Conservation (phyloP, 805 yeast species). For the Hyphopichia homilentoma region DNA sequence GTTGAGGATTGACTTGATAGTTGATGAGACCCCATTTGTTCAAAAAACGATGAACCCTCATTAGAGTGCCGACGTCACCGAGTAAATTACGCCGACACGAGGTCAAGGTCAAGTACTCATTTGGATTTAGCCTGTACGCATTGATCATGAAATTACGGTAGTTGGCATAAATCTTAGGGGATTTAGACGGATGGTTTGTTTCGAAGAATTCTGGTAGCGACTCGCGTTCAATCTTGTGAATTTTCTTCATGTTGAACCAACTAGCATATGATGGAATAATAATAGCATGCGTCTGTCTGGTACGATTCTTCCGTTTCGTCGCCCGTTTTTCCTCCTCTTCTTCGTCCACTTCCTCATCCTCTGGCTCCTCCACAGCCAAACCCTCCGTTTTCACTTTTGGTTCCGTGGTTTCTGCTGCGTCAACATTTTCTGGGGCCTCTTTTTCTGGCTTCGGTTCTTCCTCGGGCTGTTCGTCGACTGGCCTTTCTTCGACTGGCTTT, state of each 20-base stretch:
- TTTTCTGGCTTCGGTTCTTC: constrained; percentile 3
- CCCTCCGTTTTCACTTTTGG: neutral
- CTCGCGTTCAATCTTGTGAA: constrained; percentile 75
- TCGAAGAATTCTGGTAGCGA: constrained; percentile 87
- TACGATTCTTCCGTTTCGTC: constrained; percentile 7
- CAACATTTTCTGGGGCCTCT: neutral
- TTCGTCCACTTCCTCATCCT: constrained; percentile 1
- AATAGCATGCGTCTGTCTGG: constrained; percentile 73
- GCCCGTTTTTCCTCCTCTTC: constrained; percentile 2
- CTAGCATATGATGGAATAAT: constrained; percentile 83
- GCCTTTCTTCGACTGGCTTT: neutral
- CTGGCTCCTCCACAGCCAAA: constrained; percentile 3
- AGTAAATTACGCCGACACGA: constrained; percentile 87
- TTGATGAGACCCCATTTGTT: constrained; percentile 92
- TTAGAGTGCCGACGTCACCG: constrained; percentile 86
- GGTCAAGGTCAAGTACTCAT: constrained; percentile 83
- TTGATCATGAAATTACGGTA: constrained; percentile 88
- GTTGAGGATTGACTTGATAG: constrained; percentile 82
- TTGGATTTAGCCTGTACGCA: constrained; percentile 83
- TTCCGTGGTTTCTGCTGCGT: constrained; percentile 1
- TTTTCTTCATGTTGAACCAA: constrained; percentile 75
- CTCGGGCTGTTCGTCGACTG: constrained; percentile 2
- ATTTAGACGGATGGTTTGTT: constrained; percentile 66
- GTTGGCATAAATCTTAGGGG: constrained; percentile 75
- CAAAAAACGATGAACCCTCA: constrained; percentile 79